Evolutionary conservation across 73 alveolate species (phyloP).

Genomic region (Paramecium tetraurelia): DNA sequence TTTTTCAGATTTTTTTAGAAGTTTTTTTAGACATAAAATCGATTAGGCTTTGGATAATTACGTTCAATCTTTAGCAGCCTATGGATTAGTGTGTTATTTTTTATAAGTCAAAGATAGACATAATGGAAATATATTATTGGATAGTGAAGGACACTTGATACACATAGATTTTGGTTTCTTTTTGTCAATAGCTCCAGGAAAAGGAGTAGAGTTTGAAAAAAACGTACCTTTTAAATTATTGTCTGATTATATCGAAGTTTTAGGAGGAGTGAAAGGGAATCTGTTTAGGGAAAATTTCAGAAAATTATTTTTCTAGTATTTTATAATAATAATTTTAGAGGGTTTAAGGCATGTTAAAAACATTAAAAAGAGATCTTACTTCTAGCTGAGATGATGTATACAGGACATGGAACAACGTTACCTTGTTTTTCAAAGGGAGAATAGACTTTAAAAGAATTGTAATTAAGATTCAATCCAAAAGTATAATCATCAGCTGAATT

Average conservation of each 20-base stretch:
- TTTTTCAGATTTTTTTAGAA: conserved; percentile 73
- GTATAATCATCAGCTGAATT: neutral
- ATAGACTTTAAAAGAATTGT: conserved; percentile 78
- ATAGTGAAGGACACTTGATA: conserved; percentile 90
- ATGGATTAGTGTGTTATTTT: conserved; percentile 85
- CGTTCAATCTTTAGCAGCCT: conserved; percentile 71
- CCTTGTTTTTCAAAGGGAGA: conserved; percentile 96
- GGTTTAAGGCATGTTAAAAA: conserved; percentile 87
- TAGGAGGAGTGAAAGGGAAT: conserved; percentile 86
- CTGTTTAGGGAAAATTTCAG: conserved; percentile 58
- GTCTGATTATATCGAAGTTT: conserved; percentile 72
- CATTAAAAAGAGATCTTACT: conserved; percentile 87
- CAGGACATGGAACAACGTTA: conserved; percentile 89
- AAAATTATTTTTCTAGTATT: conserved; percentile 34
- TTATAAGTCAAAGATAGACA: conserved; percentile 95
- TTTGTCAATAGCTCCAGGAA: conserved; percentile 95
- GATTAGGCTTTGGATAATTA: conserved; percentile 68
- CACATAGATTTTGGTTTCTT: conserved; percentile 97
- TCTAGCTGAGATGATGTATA: conserved; percentile 94
- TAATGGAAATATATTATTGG: conserved; percentile 94
- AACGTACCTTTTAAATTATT: conserved; percentile 55
- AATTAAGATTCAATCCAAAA: conserved; percentile 78
- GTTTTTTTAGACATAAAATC: conserved; percentile 66
- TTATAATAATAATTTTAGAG: neutral
- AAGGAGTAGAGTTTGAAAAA: conserved; percentile 53